Evolutionary conservation across 1,284 basidiomycete species (phyloP), one percentile per base, ranked within the genome.

Genomic region (Mycosarcoma maydis): DNA sequence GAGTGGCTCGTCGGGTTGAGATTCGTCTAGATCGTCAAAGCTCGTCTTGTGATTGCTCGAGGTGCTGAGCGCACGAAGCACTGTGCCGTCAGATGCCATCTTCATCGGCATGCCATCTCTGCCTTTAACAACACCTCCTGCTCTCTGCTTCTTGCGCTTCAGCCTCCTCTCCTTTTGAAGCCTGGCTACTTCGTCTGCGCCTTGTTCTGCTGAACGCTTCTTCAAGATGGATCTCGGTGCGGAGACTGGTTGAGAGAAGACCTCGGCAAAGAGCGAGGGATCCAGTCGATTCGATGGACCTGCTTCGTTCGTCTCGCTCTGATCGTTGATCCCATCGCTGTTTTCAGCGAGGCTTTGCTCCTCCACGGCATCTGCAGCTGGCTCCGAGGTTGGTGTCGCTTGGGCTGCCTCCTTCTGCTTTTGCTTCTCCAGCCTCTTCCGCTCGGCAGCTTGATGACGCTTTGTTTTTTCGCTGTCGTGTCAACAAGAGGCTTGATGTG

Each of bases 181-280:
- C 36, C 41, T 42, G 10, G 54, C 59, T 23, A 56, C 55, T 24
- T 62, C 56, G 42, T 66, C 61, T 13, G 59, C 47, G 16, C 53
- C 29, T 23, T 58, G 62, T 10, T 65, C 54, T 13, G 66, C 72
- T 14, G 69, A 69, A 7, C 53, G 51, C 30, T 44, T 58, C 40
- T 69, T 72, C 33, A 73, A 38, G 47, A 71, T 62, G 17, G 72
- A 71, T 27, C 34, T 62, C 10, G 60, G 59, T 3, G 72, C 57
- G 23, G 72, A 54, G 14, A 55, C 47, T 1, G 56, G 52, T 30
- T 50, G 44, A 5, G 75, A 50, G 36, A 78, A 77, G 1, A 73
- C 70, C 22, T 71, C 40, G 32, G 70, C 66, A 44, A 78, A 78
- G 13, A 78, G 65, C 13, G 75, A 67, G 2, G 77, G 77, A 22